Conservation (phyloP, 768 basidiomycete species). For the Holtermannia corniformis region DNA sequence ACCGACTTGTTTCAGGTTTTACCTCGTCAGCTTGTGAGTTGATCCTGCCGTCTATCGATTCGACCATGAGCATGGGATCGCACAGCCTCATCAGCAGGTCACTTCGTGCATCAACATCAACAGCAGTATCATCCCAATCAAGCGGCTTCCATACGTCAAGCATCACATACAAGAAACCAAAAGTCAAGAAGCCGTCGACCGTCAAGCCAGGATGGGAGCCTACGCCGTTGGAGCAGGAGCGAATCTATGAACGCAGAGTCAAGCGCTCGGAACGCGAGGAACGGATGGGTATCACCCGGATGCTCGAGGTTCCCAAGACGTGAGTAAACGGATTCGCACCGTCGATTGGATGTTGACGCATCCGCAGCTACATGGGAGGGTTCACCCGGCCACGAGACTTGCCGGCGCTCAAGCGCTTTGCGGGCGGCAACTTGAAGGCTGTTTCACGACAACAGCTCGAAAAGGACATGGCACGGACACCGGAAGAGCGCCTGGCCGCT, state of each 20-base stretch:
- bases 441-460: not conserved
- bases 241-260: not conserved
- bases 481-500: not conserved
- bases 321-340: not conserved
- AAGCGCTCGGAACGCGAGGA: not conserved
- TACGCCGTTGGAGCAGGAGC: not conserved
- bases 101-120: too few relatives aligned
- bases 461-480: not conserved
- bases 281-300: not conserved
- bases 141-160: not conserved
- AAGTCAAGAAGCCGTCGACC: not conserved
- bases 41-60: too few relatives aligned
- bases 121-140: not conserved
- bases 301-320: not conserved
- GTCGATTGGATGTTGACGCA: too few relatives aligned
- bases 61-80: too few relatives aligned
- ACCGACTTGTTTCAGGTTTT: not conserved
- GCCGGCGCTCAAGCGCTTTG: conserved; percentile 42
- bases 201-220: not conserved
- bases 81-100: not conserved
- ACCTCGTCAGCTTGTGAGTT: not conserved
- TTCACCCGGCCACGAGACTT: conserved; percentile 44
- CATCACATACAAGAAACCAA: not conserved
- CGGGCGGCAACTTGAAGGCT: conserved; percentile 15
- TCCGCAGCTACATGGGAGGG: conserved; percentile 44